These are phyloP conservation scores for Exophiala alcalophila DNA, from an alignment of 2,329 filamentous ascomycete species.

Conservation along the genomic window DNA sequence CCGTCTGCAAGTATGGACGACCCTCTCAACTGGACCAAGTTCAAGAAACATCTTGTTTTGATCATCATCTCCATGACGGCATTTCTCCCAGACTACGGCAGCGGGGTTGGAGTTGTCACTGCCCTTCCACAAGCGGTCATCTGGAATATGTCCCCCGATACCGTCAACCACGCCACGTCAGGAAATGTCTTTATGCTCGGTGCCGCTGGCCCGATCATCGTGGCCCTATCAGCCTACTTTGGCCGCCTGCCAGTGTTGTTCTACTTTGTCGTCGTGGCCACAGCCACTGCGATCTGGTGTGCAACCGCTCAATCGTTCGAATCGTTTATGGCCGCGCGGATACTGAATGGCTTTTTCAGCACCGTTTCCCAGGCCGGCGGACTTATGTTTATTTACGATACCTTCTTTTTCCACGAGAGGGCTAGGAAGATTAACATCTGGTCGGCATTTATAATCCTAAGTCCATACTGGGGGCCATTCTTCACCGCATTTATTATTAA, in stretches of 20 bases:
- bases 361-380: slow-evolving; percentile 41
- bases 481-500: slow-evolving; percentile 39
- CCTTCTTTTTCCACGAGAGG: slow-evolving; percentile 41
- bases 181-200: slow-evolving; percentile 45
- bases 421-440: slow-evolving; percentile 43
- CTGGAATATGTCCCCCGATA: slow-evolving; percentile 38
- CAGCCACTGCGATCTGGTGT: slow-evolving; percentile 42
- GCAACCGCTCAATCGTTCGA: slow-evolving; percentile 43
- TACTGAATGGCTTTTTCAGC: slow-evolving; percentile 45
- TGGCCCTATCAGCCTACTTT: slow-evolving; percentile 40
- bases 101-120: slow-evolving; percentile 39
- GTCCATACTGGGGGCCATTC: slow-evolving; percentile 31
- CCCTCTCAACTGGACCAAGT: slow-evolving; percentile 37
- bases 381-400: slow-evolving; percentile 43
- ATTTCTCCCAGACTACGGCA: slow-evolving; percentile 42
- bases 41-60: slow-evolving; percentile 36
- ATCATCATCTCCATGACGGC: slow-evolving; percentile 37
- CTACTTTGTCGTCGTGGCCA: slow-evolving; percentile 35
- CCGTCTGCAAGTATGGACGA: slow-evolving; percentile 39
- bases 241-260: slow-evolving; percentile 44
- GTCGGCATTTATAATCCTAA: slow-evolving; percentile 38
- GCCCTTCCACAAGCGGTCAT: slow-evolving; percentile 37
- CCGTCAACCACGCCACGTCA: slow-evolving; percentile 39
- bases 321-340: slow-evolving; percentile 45
- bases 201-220: slow-evolving; percentile 39